Percentiles rank a stretch among this genome's conserved stretches.
Conservation (phyloP, 2,329 filamentous ascomycete genomes). For the Zymoseptoria tritici region DNA sequence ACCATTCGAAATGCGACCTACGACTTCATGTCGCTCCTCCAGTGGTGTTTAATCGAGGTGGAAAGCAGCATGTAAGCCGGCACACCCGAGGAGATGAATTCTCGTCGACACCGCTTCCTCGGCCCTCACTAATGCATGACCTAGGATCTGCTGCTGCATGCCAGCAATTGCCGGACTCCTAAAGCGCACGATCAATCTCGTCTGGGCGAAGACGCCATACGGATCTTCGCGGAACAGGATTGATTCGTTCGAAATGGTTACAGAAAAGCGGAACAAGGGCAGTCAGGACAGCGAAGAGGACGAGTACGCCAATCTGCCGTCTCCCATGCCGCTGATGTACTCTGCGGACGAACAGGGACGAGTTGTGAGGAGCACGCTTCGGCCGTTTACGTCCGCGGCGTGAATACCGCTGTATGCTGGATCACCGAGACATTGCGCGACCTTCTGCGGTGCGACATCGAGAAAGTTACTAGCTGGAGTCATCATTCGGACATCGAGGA, state of each 20-base stretch:
- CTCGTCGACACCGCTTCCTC: neutral
- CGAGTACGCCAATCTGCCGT: neutral
- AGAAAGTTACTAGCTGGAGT: neutral
- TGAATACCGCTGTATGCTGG: neutral
- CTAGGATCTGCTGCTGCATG: slow-evolving; percentile 18
- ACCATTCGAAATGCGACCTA: neutral
- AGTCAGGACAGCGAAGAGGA: neutral
- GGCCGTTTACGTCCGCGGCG: neutral
- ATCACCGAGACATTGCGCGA: neutral
- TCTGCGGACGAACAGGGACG: neutral
- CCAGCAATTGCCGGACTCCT: slow-evolving; percentile 16
- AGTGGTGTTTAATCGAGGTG: neutral
- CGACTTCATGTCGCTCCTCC: neutral
- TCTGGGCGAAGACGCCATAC: neutral
- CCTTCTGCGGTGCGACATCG: neutral
- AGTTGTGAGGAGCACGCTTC: neutral
- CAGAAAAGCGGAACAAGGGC: neutral
- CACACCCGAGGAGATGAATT: neutral
- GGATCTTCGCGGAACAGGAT: neutral
- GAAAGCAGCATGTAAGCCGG: neutral
- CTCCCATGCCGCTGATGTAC: neutral
- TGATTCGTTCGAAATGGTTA: neutral
- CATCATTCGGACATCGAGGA: neutral
- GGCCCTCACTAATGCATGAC: neutral
- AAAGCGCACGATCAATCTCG: slow-evolving; percentile 6